Evolutionary conservation across 768 basidiomycete genomes (phyloP), one percentile per base, ranked within the genome.

Genomic region (Boletus huronensis): DNA sequence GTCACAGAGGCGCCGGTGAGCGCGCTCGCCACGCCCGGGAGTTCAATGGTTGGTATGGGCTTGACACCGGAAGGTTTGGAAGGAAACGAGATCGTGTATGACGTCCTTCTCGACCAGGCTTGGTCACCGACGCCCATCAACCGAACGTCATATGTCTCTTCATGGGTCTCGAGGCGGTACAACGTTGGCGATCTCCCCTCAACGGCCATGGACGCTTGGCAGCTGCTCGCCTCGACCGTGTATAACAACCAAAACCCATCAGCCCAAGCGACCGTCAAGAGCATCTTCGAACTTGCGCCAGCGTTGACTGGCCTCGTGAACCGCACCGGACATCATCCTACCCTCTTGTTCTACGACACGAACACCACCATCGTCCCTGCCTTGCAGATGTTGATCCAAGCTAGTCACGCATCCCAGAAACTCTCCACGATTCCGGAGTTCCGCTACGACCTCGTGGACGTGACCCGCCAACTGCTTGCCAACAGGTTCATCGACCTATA

Each of bases 291-390:
- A 49, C 64, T 75, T 6, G 62, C 63, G 1, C 75, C 75, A 2
- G 66, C 68, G 0, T 47, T 71, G 32, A 61, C 60, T 0, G 74
- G 74, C 28, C 59, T 77, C 16, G 68, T 68, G 1, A 70, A 72
- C 48, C 64, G 62, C 21, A 67, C 67, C 3, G 71, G 69, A 13
- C 67, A 64, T 44, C 70, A 70, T 21, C 67, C 73, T 0, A 75
- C 74, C 17, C 36, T 62, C 23, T 49, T 75, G 6, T 69, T 69
- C 29, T 76, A 77, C 35, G 67, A 76, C 53, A 74, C 74, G 0
- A 63, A 73, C 61, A 61, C 64, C 1, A 88, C 89, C 6, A 80
- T 95, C 40, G 82, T 91, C 11, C 87, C 92, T 1, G 84, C 92
- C 0, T 73, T 96, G 34, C 80, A 83, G 51, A 92, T 90, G 3